phyloP scores from a whole-genome alignment of 2,329 filamentous ascomycete genomes.

The Diatrype stigma region DNA sequence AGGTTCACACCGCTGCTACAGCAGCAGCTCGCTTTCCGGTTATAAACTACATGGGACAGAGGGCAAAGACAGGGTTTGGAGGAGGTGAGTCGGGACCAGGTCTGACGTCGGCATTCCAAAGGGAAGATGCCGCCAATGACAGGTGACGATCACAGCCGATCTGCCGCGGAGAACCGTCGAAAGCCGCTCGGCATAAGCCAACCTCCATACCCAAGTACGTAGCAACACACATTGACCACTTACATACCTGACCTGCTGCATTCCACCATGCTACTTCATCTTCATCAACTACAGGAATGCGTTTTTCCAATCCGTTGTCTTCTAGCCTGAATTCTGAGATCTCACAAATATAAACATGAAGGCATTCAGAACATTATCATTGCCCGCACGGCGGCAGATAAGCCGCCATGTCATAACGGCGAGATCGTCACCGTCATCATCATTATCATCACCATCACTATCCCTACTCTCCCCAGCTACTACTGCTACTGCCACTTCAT shows the following conservation, averaged over 20 bases:
- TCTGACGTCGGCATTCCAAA: slow-evolving; percentile 14
- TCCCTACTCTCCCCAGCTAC: slow-evolving; percentile 15
- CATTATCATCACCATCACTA: slow-evolving; percentile 25
- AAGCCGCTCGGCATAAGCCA: slow-evolving; percentile 16
- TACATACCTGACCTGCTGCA: too few species aligned
- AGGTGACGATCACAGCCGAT: slow-evolving; percentile 38
- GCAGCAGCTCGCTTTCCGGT: slow-evolving; percentile 5
- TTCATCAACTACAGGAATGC: slow-evolving; percentile 10
- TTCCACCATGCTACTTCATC: neutral
- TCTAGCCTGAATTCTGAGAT: slow-evolving; percentile 5
- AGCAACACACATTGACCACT: neutral
- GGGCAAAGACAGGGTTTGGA: slow-evolving; percentile 11
- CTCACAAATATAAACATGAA: slow-evolving; percentile 26
- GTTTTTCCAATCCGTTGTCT: slow-evolving; percentile 1
- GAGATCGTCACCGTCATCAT: slow-evolving; percentile 11
- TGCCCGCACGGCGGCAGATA: slow-evolving; percentile 25
- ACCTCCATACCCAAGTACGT: neutral
- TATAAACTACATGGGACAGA: slow-evolving; percentile 15
- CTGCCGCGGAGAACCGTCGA: slow-evolving; percentile 20
- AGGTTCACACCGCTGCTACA: slow-evolving; percentile 9
- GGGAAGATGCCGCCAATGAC: neutral
- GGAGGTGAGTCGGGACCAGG: slow-evolving; percentile 5
- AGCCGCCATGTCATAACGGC: slow-evolving; percentile 3
- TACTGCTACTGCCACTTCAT: slow-evolving; percentile 30
- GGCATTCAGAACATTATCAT: slow-evolving; percentile 30